These are phyloP conservation scores for Aspergillus piperis DNA, from an alignment of 2,329 filamentous ascomycete species.

Conservation along the genomic window DNA sequence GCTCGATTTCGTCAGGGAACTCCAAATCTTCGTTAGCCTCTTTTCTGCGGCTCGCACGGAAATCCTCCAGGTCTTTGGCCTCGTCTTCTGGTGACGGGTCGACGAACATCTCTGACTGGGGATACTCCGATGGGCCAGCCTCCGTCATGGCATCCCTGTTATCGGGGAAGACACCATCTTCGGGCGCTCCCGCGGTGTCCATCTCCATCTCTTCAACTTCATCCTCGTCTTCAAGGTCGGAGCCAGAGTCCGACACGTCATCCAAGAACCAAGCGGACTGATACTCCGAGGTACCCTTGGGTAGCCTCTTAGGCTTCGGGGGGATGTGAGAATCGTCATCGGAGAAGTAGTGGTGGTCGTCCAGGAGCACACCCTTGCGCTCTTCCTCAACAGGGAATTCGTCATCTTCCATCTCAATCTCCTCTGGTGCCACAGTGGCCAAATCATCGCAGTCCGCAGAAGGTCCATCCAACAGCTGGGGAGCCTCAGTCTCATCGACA, in stretches of 20 bases:
- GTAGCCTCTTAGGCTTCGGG: slow-evolving; percentile 70
- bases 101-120: slow-evolving; percentile 88
- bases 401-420: slow-evolving; percentile 73
- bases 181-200: slow-evolving; percentile 65
- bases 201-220: slow-evolving; percentile 56
- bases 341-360: slow-evolving; percentile 97
- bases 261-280: slow-evolving; percentile 92
- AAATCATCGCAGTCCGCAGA: slow-evolving; percentile 80
- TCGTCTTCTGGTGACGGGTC: slow-evolving; percentile 80
- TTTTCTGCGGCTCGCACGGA: slow-evolving; percentile 72
- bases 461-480: slow-evolving; percentile 66
- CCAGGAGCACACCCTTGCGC: slow-evolving; percentile 85
- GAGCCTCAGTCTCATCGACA: slow-evolving; percentile 59
- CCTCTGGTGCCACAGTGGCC: slow-evolving; percentile 81
- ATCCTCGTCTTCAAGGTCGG: slow-evolving; percentile 75
- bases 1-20: slow-evolving; percentile 95
- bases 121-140: slow-evolving; percentile 81
- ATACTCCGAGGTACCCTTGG: slow-evolving; percentile 89
- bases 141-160: slow-evolving; percentile 66
- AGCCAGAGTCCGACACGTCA: slow-evolving; percentile 79
- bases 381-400: slow-evolving; percentile 56
- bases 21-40: slow-evolving; percentile 89
- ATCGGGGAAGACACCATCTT: slow-evolving; percentile 72
- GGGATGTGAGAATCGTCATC: slow-evolving; percentile 71
- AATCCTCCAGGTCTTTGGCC: slow-evolving; percentile 76